Conservation (phyloP, 768 basidiomycete species). For the Tubosaeta sp. region DNA sequence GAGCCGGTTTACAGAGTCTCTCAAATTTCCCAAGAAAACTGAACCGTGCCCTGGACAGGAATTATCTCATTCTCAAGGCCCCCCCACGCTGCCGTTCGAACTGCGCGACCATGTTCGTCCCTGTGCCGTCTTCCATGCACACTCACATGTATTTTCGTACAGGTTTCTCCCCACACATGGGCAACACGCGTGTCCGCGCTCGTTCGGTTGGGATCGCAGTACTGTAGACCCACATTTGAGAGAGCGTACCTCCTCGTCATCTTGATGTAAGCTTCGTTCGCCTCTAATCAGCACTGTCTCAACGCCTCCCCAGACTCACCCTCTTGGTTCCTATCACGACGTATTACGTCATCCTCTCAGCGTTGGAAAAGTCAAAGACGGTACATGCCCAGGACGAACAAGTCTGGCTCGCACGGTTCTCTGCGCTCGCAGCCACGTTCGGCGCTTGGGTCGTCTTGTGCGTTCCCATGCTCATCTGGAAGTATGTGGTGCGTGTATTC, state of each 20-base stretch:
- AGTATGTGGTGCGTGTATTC: conserved; percentile 36
- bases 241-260: conserved; percentile 36
- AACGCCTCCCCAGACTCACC: conserved; percentile 26
- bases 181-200: conserved; percentile 38
- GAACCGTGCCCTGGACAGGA: conserved; percentile 31
- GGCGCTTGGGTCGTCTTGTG: conserved; percentile 37
- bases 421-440: conserved; percentile 35
- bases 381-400: conserved; percentile 11
- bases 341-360: conserved; percentile 32
- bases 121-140: background rate
- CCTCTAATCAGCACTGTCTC: background rate
- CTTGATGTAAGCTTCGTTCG: conserved; percentile 34
- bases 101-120: conserved; percentile 34
- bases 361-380: conserved; percentile 3
- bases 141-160: background rate
- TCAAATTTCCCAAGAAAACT: background rate
- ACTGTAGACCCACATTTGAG: conserved; percentile 44
- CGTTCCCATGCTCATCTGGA: conserved; percentile 44
- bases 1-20: background rate
- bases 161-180: conserved; percentile 46
- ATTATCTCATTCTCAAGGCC: conserved; percentile 28
- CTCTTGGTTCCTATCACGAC: conserved; percentile 38
- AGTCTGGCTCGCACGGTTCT: conserved; percentile 34
- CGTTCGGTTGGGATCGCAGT: conserved; percentile 33
- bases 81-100: conserved; percentile 34